Percentiles rank a stretch among this genome's conserved stretches.
Evolutionary conservation across 768 basidiomycete genomes (phyloP).

Genomic region (Panus rudis): DNA sequence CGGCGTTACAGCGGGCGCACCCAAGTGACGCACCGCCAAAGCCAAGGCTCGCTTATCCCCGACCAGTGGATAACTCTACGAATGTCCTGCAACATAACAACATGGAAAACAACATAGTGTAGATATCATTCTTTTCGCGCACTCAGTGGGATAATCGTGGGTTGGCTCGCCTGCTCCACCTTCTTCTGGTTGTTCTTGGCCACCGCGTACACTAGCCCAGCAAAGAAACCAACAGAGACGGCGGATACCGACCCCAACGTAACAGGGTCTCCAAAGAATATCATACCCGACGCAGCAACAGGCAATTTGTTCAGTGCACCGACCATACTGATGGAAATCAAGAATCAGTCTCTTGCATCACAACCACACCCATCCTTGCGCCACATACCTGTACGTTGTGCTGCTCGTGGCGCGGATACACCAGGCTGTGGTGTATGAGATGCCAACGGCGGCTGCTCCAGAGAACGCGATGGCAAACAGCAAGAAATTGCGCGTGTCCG

Average conservation of each 20-base stretch:
- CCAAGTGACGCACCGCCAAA: too few relatives aligned
- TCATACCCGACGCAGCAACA: constrained; percentile 96
- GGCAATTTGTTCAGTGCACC: constrained; percentile 97
- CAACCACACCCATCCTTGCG: background rate
- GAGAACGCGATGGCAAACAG: constrained; percentile 90
- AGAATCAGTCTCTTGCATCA: constrained; percentile 3
- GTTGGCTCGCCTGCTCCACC: constrained; percentile 48
- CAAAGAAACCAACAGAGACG: constrained; percentile 82
- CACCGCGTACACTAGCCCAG: constrained; percentile 86
- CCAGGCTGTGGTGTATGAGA: constrained; percentile 98
- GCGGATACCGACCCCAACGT: constrained; percentile 87
- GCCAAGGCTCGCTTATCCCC: too few relatives aligned
- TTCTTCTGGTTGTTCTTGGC: constrained; percentile 94
- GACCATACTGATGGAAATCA: constrained; percentile 63
- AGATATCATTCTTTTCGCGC: constrained; percentile 40
- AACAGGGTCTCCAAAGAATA: constrained; percentile 91
- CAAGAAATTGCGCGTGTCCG: constrained; percentile 68
- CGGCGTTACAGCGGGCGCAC: too few relatives aligned
- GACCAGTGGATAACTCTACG: too few relatives aligned
- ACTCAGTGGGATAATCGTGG: constrained; percentile 54
- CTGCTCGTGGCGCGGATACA: constrained; percentile 93
- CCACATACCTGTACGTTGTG: constrained; percentile 90
- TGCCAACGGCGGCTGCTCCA: constrained; percentile 95
- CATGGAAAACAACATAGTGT: too few relatives aligned
- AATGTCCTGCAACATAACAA: constrained; percentile 2